Conservation (phyloP, 257 asterid species). For the Penstemon barbatus region DNA sequence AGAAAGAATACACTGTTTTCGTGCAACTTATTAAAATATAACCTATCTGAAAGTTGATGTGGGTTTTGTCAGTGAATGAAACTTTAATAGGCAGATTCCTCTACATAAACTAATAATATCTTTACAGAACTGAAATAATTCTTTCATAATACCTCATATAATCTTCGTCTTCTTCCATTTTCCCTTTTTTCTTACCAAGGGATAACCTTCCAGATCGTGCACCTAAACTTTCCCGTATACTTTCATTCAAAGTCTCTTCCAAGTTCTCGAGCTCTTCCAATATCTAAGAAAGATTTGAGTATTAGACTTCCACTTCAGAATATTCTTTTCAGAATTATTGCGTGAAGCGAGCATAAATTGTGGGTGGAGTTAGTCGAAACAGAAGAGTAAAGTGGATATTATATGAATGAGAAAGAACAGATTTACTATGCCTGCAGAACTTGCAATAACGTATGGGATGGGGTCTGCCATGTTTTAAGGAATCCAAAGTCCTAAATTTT, state of each 20-base stretch:
- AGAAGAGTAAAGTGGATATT: not conserved
- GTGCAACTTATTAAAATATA: conserved; percentile 13
- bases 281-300: conserved; percentile 44
- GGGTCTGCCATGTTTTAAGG: too few species aligned
- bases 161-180: conserved; percentile 64
- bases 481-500: too few species aligned
- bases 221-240: conserved; percentile 91
- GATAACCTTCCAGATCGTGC: conserved; percentile 71
- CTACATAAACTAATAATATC: not conserved
- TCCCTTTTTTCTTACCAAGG: conserved; percentile 64
- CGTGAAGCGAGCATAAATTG: not conserved
- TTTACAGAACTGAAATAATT: not conserved
- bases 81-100: conserved; percentile 14
- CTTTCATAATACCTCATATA: conserved; percentile 53
- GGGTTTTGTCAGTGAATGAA: not conserved
- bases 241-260: conserved; percentile 96
- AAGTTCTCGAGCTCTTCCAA: conserved; percentile 96
- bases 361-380: conserved; percentile 9
- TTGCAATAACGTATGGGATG: not conserved
- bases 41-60: conserved; percentile 13
- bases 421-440: conserved; percentile 4
- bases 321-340: not conserved
- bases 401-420: not conserved
- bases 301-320: conserved; percentile 23
- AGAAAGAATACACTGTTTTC: conserved; percentile 14